Evolutionary conservation across 129 eudicot species (phyloP), one percentile per base, ranked within the genome.

Genomic region (Flaveria sonorensis): DNA sequence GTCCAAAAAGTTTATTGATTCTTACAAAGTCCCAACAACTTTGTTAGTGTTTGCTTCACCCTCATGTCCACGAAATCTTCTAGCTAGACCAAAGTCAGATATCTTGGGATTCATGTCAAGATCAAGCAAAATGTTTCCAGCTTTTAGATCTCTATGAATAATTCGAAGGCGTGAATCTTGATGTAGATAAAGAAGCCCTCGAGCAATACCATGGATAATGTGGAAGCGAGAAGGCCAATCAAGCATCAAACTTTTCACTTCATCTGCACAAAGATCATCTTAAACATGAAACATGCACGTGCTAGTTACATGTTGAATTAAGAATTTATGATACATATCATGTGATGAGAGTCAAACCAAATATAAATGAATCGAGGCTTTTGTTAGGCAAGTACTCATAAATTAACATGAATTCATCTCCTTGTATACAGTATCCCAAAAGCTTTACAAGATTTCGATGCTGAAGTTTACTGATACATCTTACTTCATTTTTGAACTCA

Each of bases 21-120:
- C 88, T 81, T 85, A 85, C 85, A 68, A 81, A 10, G 85, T 85
- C n/a, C 88, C 86, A 15, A 81, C 75, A 1, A 85, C 85, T 74
- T 50, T 78, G 24, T 82, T 60, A 14, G 63, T 74, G n/a, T 75
- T 81, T 40, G 55, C 83, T 52, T 74, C 81, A 15, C 21, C 46
- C 57, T 81, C 78, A n/a, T 70, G 76, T 59, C 83, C 83, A 6
- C 50, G 61, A 70, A 81, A 74, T 42, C 28, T 78, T 74, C 86
- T 78, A 6, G 85, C 88, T 32, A 81, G 26, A 69, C 88, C 85
- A 74, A 85, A 81, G 81, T 85, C 88, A 28, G 88, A 85, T 51
- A 85, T 81, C 69, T 81, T 85, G 2, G 88, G 81, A 14, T 77
- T 62, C 77, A 85, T 63, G 48, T 85, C 72, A 66, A 7, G 24